These are phyloP conservation scores for Aspergillus flavus DNA, from an alignment of 2,329 filamentous ascomycete species.

Conservation along the genomic window DNA sequence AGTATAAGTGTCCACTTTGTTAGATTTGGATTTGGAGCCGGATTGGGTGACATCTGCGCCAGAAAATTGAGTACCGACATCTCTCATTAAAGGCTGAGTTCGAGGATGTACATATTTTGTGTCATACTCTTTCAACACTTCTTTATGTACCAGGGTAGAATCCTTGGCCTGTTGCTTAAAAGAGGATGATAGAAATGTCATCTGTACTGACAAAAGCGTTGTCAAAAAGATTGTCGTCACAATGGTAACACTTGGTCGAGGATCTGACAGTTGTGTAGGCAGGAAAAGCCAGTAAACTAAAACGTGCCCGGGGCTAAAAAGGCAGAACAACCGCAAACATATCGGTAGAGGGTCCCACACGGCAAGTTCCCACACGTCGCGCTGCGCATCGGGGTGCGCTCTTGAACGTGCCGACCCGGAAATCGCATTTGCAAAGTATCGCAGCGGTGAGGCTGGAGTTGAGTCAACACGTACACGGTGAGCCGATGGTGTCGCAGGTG, in stretches of 20 bases:
- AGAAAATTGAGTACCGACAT: constrained; percentile 78
- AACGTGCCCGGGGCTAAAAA: constrained; percentile 94
- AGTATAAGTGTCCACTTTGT: constrained; percentile 64
- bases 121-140: constrained; percentile 94
- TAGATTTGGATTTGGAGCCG: constrained; percentile 46
- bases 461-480: constrained; percentile 87
- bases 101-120: constrained; percentile 91
- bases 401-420: constrained; percentile 76
- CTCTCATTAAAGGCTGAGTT: constrained; percentile 76
- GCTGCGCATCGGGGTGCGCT: constrained; percentile 71
- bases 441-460: constrained; percentile 78
- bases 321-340: constrained; percentile 77
- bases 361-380: constrained; percentile 92
- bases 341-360: constrained; percentile 93
- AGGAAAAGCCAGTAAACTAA: constrained; percentile 87
- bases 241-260: constrained; percentile 81
- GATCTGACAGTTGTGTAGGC: constrained; percentile 73
- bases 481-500: constrained; percentile 79
- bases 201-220: constrained; percentile 72
- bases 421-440: constrained; percentile 70
- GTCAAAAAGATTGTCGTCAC: constrained; percentile 80
- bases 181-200: constrained; percentile 70
- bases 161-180: constrained; percentile 89
- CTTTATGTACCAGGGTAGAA: constrained; percentile 78
- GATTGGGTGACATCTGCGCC: constrained; percentile 40